Evolutionary conservation across 192 early-diverging fungal species (phyloP).

Genomic region (Coemansia sp.): DNA sequence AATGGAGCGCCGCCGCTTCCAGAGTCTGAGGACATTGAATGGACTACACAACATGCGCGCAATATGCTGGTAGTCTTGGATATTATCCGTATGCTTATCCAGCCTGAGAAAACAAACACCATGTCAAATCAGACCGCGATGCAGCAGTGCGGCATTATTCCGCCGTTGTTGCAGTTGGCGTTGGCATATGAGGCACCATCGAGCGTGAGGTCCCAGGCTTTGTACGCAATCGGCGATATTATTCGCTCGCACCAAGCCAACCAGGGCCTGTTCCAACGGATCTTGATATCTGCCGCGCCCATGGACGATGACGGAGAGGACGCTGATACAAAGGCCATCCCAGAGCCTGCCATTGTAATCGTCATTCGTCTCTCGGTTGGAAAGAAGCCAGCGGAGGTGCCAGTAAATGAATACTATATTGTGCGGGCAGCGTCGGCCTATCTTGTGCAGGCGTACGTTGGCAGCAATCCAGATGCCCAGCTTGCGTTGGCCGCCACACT

Average conservation of each 20-base stretch:
- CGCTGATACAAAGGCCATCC: slow-evolving; percentile 47
- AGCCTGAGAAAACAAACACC: slow-evolving; percentile 85
- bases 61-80: slow-evolving; percentile 89
- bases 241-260: slow-evolving; percentile 73
- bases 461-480: slow-evolving; percentile 86
- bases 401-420: slow-evolving; percentile 60
- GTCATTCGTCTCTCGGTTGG: slow-evolving; percentile 77
- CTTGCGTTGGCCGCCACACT: slow-evolving; percentile 84
- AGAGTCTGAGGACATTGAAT: slow-evolving; percentile 56
- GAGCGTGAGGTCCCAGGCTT: slow-evolving; percentile 74
- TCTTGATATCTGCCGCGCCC: slow-evolving; percentile 62
- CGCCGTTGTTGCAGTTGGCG: slow-evolving; percentile 75
- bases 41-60: slow-evolving; percentile 82
- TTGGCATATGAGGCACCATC: slow-evolving; percentile 74
- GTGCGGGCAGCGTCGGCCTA: slow-evolving; percentile 83
- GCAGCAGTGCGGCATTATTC: slow-evolving; percentile 76
- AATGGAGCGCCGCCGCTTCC: slow-evolving; percentile 27
- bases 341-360: slow-evolving; percentile 78
- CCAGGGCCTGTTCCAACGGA: slow-evolving; percentile 75
- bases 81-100: slow-evolving; percentile 85
- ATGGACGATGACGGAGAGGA: slow-evolving; percentile 23
- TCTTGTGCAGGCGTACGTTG: slow-evolving; percentile 74
- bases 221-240: slow-evolving; percentile 84
- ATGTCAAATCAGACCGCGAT: slow-evolving; percentile 88
- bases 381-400: slow-evolving; percentile 46